These are phyloP conservation scores for Alliaria petiolata DNA, from an alignment of 345 rosid species.

Conservation along the genomic window DNA sequence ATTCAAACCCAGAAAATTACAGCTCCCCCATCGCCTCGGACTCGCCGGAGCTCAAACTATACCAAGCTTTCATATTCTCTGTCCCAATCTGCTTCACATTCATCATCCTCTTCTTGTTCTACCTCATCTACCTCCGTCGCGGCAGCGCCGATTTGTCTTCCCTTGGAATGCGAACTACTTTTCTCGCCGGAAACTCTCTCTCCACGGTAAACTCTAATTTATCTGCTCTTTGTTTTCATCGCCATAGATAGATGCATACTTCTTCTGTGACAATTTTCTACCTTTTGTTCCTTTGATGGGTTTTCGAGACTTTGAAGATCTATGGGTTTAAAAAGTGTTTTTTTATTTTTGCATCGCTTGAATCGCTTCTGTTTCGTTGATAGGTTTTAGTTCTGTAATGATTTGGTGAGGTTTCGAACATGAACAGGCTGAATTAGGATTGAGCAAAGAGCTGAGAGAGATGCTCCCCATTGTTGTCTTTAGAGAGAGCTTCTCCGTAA, in stretches of 20 bases:
- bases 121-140: slow-evolving; percentile 77
- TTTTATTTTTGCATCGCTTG: no score
- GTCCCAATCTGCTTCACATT: slow-evolving; percentile 82
- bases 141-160: slow-evolving; percentile 60
- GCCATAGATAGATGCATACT: not conserved
- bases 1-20: slow-evolving; percentile 24
- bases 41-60: slow-evolving; percentile 60
- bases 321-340: no score
- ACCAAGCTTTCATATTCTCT: slow-evolving; percentile 73
- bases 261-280: no score
- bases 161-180: slow-evolving; percentile 50
- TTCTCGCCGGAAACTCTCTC: slow-evolving; percentile 18
- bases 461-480: slow-evolving; percentile 80
- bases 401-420: not conserved
- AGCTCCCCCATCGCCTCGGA: slow-evolving; percentile 6
- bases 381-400: slow-evolving; percentile 12
- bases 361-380: not conserved
- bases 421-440: slow-evolving; percentile 62
- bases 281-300: no score
- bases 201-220: slow-evolving; percentile 15
- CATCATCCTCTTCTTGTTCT: slow-evolving; percentile 67
- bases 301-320: no score
- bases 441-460: slow-evolving; percentile 85
- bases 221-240: not conserved
- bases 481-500: slow-evolving; percentile 74